phyloP scores from a whole-genome alignment of 1,284 basidiomycete species.

The Cerrena zonata region DNA sequence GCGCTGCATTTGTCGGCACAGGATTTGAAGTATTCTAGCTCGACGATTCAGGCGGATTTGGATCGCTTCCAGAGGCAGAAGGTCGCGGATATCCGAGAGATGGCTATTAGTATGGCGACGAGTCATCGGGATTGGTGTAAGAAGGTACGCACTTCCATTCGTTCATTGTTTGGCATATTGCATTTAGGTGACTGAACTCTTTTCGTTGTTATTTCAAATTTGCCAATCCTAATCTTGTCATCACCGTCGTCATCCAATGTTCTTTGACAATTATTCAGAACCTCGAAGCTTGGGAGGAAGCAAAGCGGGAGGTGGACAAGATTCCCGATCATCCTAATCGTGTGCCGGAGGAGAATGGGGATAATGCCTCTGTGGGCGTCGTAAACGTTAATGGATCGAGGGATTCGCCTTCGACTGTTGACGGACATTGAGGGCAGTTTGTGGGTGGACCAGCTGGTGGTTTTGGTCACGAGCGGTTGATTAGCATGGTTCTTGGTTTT shows the following conservation, averaged over 20 bases:
- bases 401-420: conserved; percentile 40
- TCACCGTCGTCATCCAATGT: too few species aligned
- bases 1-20: conserved; percentile 84
- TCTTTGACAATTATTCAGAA: too few species aligned
- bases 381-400: conserved; percentile 20
- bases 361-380: conserved; percentile 9
- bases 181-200: background rate
- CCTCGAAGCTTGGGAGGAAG: conserved; percentile 93
- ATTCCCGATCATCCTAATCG: conserved; percentile 86
- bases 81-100: conserved; percentile 88
- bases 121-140: conserved; percentile 94
- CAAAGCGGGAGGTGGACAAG: conserved; percentile 82
- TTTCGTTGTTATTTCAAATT: conserved; percentile 6
- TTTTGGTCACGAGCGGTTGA: too few species aligned
- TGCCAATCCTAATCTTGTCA: conserved; percentile 11
- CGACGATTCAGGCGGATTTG: conserved; percentile 93
- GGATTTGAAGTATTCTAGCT: conserved; percentile 92
- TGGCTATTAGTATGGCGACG: conserved; percentile 85
- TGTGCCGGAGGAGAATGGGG: conserved; percentile 33
- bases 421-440: conserved; percentile 31
- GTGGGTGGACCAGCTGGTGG: too few species aligned
- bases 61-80: conserved; percentile 99
- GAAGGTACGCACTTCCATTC: too few species aligned
- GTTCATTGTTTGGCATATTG: too few species aligned
- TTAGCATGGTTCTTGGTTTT: too few species aligned